phyloP scores from a whole-genome alignment of 164 flowering plant species.

The Liquidambar formosana region DNA sequence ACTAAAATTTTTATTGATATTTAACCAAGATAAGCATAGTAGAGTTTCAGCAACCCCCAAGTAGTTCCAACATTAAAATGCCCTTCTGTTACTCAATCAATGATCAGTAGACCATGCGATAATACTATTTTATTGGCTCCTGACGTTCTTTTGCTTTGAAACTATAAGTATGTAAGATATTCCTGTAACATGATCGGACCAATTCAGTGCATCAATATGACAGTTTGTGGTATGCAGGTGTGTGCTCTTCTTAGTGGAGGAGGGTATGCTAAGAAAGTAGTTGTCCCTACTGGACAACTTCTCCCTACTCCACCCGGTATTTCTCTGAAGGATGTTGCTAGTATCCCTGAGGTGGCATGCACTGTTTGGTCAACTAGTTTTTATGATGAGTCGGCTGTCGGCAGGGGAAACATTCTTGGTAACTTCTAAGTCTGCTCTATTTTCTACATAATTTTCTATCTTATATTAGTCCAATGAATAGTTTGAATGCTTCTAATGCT shows the following conservation, averaged over 20 bases:
- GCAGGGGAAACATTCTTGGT: conserved; percentile 87
- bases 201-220: background rate
- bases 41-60: too few relatives aligned
- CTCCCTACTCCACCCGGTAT: conserved; percentile 85
- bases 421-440: conserved; percentile 12
- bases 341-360: conserved; percentile 95
- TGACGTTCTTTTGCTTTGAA: too few relatives aligned
- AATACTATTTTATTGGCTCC: too few relatives aligned
- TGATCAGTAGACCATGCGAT: too few relatives aligned
- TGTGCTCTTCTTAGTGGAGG: conserved; percentile 97
- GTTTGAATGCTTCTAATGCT: background rate
- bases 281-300: conserved; percentile 82
- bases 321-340: conserved; percentile 83
- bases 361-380: conserved; percentile 99
- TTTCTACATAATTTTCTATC: too few relatives aligned
- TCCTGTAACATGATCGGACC: too few relatives aligned
- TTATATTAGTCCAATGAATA: background rate
- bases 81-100: too few relatives aligned
- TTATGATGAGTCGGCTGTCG: too few relatives aligned
- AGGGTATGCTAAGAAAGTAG: conserved; percentile 94
- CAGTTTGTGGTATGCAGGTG: conserved; percentile 44
- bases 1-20: too few relatives aligned
- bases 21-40: too few relatives aligned
- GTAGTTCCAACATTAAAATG: too few relatives aligned
- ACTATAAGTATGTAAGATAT: too few relatives aligned